Base-by-base conservation (phyloP, 805 yeast genomes). In the Ogataea wickerhamii region DNA sequence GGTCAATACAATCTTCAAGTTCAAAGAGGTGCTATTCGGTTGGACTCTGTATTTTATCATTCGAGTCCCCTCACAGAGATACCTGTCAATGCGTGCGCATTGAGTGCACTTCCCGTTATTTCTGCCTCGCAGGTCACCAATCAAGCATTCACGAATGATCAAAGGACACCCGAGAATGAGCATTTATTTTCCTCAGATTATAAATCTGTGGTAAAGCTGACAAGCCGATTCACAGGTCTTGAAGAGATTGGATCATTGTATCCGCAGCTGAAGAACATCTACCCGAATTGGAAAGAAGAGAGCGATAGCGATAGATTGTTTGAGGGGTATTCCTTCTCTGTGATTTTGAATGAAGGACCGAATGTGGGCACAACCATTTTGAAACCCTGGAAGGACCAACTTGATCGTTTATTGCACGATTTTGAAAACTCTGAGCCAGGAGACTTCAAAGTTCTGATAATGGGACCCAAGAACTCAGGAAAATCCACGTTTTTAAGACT, bases 391-490 rank as follows among this genome's bases (percentile, higher is more conserved):
- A 43, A 38, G 18, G 18, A 28, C 7, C 33, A 41, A 3, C 32
- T 59, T 7, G 43, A 42, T 13, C 19, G 28, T 2, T 33, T 60
- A 13, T 23, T 45, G 3, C 33, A 43, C 5, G 52, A 49, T 10
- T 34, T 22, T 18, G 34, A 41, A 6, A 14, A 18, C 3, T n/a
- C 29, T 3, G 26, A 32, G 22, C 22, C 32, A 10, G 32, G 22
- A 16, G 33, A 36, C n/a, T 35, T 41, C 21, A 50, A 46, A 31
- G 56, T 72, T 1, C 58, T 78, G 37, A 59, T 79, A 0, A 64
- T 77, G 17, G 89, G 89, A 0, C 70, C 79, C 28, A 87, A 86
- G 53, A 83, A 82, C 44, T 72, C 87, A 1, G 97, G 97, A 1
- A 88, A 88, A 53, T 82, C 95, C 1, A 82, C 94, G 0, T 68